Base-by-base conservation (phyloP, 805 yeast species). In the Ogataea paradorogensis region DNA sequence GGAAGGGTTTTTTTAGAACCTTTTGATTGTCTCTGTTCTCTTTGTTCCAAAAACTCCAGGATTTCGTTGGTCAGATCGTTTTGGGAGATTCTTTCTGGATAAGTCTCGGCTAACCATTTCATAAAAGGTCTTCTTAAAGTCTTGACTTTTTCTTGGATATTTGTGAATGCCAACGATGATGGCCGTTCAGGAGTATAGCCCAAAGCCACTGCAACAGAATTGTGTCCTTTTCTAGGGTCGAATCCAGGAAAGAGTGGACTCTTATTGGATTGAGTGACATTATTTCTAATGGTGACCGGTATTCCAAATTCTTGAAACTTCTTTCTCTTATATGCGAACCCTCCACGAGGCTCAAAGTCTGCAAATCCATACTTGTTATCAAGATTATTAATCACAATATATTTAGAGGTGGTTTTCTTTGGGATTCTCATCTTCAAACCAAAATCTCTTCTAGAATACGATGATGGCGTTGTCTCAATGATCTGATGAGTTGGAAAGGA, bases 351-450 rank as follows among this genome's bases (percentile, higher is more conserved):
- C 56, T 83, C 90, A 46, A 81, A 86, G 53, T 78, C 83, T 5
- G 90, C 83, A 62, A 85, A 69, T 45, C 78, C 75, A 52, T 78
- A 80, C 46, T 71, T 65, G 48, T 80, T 80, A 56, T 86, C 95
- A 10, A 84, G 58, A 40, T 82, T 82, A 51, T 82, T 80, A 49
- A 71, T 70, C 7, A 80, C 78, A 30, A 86, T 68, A 56, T 76
- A 78, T 28, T 81, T 72, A 13, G 77, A 66, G 28, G 78, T 78
- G 32, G 76, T 59, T 50, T 76, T 79, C 27, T 68, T 66, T 3
- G 95, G 95, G 33, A 86, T 64, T 15, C 84, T 68, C 31, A 80
- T 67, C 56, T 86, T 86, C 44, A 86, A 62, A 53, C 95, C 95
- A 71, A 76, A 86, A 61, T 84, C 85, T 46, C 83, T 80, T 62